phyloP scores from a whole-genome alignment of 2,329 filamentous ascomycete genomes.

The Cladophialophora carrionii region DNA sequence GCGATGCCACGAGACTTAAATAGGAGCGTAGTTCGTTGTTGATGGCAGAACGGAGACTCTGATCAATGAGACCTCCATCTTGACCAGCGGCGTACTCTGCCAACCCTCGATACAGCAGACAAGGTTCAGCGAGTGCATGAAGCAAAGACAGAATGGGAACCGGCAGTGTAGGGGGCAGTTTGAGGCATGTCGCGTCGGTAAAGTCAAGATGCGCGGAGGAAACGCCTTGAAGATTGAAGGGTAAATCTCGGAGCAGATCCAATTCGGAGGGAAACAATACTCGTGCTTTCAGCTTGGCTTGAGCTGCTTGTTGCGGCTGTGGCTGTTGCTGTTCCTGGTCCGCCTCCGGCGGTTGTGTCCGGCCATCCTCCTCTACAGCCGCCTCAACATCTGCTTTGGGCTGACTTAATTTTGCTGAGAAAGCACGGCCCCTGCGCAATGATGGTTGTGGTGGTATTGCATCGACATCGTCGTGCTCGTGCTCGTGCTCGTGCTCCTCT shows the following conservation, averaged over 20 bases:
- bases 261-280: conserved; percentile 61
- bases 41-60: conserved; percentile 88
- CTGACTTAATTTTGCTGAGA: conserved; percentile 15
- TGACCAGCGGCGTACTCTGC: conserved; percentile 79
- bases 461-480: conserved; percentile 7
- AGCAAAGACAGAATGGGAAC: conserved; percentile 83
- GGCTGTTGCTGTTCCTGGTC: conserved; percentile 2
- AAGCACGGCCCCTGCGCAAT: conserved; percentile 2
- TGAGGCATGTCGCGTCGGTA: conserved; percentile 67
- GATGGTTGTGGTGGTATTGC: background rate
- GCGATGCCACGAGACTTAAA: conserved; percentile 82
- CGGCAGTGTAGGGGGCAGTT: conserved; percentile 76
- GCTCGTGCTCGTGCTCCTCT: conserved; percentile 15
- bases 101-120: conserved; percentile 82
- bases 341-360: conserved; percentile 1
- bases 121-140: conserved; percentile 88
- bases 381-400: conserved; percentile 13
- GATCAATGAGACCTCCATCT: conserved; percentile 81
- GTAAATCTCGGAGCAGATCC: conserved; percentile 74
- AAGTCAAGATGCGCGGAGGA: conserved; percentile 86
- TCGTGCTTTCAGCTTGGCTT: conserved; percentile 19
- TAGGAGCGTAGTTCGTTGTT: conserved; percentile 85
- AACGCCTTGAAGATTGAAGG: conserved; percentile 89
- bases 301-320: conserved; percentile 8
- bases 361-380: conserved; percentile 16